Evolutionary conservation across 495 filamentous ascomycete genomes (phyloP).

Genomic region (Aspergillus indologenus): DNA sequence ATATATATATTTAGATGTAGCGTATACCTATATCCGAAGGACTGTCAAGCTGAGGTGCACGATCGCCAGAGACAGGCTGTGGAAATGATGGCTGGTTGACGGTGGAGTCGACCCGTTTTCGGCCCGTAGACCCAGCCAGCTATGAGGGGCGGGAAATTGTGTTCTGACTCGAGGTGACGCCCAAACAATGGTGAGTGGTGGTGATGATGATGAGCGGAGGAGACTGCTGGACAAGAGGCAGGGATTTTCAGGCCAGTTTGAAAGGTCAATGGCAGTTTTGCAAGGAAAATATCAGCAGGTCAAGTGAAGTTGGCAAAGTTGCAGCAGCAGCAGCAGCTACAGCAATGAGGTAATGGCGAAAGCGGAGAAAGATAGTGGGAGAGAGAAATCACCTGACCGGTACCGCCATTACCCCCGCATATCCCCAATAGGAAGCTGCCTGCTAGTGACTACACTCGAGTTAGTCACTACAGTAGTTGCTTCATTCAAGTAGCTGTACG

Average conservation of each 20-base stretch:
- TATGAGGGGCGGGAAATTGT: not conserved
- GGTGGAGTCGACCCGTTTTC: constrained; percentile 8
- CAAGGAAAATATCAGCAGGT: not conserved
- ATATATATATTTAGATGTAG: not conserved
- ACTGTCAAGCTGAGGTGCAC: no score
- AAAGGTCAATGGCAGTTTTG: not conserved
- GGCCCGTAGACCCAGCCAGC: constrained; percentile 6
- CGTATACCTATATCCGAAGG: no score
- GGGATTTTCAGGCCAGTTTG: not conserved
- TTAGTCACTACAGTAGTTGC: no score
- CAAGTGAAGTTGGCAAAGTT: not conserved
- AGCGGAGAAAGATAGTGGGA: not conserved
- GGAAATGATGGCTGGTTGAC: constrained; percentile 5
- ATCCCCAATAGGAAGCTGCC: no score
- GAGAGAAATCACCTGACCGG: no score
- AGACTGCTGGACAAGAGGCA: not conserved
- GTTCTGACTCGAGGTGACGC: not conserved
- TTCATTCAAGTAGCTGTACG: no score
- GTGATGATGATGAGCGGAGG: not conserved
- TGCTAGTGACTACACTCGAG: no score
- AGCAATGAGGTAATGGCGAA: not conserved
- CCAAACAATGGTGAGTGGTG: not conserved
- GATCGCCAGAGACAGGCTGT: not conserved
- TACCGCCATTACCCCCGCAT: no score
- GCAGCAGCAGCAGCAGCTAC: not conserved